Conservation (phyloP, 352 stramenopile genomes). For the Pythium rhizo-oryzae region DNA sequence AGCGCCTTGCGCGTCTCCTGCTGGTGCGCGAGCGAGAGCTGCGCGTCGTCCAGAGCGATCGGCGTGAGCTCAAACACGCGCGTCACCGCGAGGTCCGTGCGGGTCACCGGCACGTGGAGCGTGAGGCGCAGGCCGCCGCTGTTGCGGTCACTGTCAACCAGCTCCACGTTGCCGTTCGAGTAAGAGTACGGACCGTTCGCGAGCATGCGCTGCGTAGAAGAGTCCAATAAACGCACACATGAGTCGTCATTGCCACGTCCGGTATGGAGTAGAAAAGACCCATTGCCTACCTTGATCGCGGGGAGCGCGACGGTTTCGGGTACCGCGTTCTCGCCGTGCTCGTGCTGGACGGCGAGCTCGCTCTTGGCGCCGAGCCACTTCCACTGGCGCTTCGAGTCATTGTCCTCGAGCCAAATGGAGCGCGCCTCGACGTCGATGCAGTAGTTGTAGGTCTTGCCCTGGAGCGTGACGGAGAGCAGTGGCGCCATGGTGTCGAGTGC, state of each 20-base stretch:
- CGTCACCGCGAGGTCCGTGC: background rate
- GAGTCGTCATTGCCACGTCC: too few relatives aligned
- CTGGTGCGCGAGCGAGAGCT: background rate
- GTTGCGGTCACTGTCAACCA: background rate
- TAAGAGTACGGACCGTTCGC: too few relatives aligned
- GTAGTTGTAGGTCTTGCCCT: constrained; percentile 1
- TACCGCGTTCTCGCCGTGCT: background rate
- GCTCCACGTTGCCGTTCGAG: background rate
- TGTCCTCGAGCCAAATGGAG: background rate
- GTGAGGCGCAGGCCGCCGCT: background rate
- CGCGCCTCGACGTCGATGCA: background rate
- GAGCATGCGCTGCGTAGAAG: too few relatives aligned
- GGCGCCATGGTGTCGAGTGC: background rate
- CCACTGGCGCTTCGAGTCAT: background rate
- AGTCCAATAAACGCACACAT: too few relatives aligned
- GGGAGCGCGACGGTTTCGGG: background rate
- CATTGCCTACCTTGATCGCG: background rate
- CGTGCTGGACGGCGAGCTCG: too few relatives aligned
- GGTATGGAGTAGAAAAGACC: too few relatives aligned
- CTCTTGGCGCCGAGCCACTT: background rate
- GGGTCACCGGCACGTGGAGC: background rate
- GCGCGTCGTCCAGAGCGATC: background rate
- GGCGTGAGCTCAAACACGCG: background rate
- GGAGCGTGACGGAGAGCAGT: background rate
- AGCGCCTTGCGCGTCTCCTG: background rate